These are phyloP conservation scores for Anethum foeniculum DNA, from an alignment of 140 eudicot species.

Conservation along the genomic window DNA sequence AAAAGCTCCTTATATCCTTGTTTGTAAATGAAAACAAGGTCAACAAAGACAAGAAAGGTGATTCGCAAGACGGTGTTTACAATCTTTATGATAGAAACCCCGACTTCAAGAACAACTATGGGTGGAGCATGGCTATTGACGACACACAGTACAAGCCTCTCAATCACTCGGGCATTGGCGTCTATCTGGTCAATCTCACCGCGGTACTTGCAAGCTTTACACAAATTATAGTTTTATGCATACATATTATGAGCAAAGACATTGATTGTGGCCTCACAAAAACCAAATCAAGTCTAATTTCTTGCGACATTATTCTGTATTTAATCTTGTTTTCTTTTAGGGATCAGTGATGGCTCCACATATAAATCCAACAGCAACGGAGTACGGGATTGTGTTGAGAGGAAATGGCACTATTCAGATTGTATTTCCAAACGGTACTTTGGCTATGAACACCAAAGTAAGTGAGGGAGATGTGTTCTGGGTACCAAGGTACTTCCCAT, in stretches of 20 bases:
- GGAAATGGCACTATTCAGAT: constrained; percentile 65
- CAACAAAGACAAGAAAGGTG: neutral
- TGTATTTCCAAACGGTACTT: constrained; percentile 72
- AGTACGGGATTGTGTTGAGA: constrained; percentile 63
- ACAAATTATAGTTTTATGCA: neutral
- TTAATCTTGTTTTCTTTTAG: constrained; percentile 16
- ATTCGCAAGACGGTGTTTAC: constrained; percentile 23
- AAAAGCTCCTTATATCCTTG: constrained; percentile 23
- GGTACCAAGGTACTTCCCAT: constrained; percentile 78
- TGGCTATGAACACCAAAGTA: constrained; percentile 73
- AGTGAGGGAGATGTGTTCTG: constrained; percentile 66
- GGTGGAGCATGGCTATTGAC: constrained; percentile 56
- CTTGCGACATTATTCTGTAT: neutral
- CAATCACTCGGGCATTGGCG: constrained; percentile 36
- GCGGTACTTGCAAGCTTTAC: constrained; percentile 37
- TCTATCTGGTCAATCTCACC: constrained; percentile 67
- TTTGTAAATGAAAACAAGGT: constrained; percentile 21
- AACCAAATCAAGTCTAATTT: neutral
- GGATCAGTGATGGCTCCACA: constrained; percentile 99
- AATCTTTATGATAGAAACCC: constrained; percentile 52
- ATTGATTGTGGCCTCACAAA: neutral
- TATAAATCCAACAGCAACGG: constrained; percentile 64
- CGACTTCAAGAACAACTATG: constrained; percentile 58
- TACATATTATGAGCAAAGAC: neutral
- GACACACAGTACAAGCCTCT: constrained; percentile 52